phyloP scores from a whole-genome alignment of 148 eudicot species.

The Polygonum maritimum region DNA sequence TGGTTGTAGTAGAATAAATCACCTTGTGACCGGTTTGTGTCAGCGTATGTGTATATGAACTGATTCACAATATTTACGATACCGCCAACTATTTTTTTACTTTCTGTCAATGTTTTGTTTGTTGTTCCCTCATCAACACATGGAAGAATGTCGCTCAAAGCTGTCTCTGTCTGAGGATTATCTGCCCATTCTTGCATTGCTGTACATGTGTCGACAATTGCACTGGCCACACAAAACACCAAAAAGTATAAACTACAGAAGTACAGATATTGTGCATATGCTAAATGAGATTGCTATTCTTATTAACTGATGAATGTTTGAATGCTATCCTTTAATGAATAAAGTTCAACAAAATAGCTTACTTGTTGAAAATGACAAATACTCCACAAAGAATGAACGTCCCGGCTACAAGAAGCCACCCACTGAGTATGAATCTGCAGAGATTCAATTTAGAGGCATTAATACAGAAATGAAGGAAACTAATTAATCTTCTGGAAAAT shows the following conservation, averaged over 20 bases:
- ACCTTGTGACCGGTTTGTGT: slow-evolving; percentile 46
- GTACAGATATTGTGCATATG: background rate
- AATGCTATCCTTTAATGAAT: background rate
- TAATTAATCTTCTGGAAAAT: background rate
- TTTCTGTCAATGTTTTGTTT: slow-evolving; percentile 62
- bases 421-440: slow-evolving; percentile 77
- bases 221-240: slow-evolving; percentile 23
- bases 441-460: slow-evolving; percentile 1
- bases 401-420: slow-evolving; percentile 85
- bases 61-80: slow-evolving; percentile 58
- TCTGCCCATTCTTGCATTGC: slow-evolving; percentile 99
- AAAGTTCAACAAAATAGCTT: slow-evolving; percentile 18
- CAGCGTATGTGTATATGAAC: slow-evolving; percentile 58
- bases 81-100: slow-evolving; percentile 49
- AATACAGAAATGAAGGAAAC: slow-evolving; percentile 6
- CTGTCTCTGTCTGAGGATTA: slow-evolving; percentile 89
- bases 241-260: background rate
- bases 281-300: background rate
- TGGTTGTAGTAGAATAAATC: slow-evolving; percentile 63
- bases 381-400: slow-evolving; percentile 87
- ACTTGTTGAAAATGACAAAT: slow-evolving; percentile 81
- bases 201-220: slow-evolving; percentile 76
- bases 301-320: background rate
- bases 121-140: slow-evolving; percentile 82
- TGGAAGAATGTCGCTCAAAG: slow-evolving; percentile 90